phyloP scores from a whole-genome alignment of 495 filamentous ascomycete genomes.

The Neurospora sp. region DNA sequence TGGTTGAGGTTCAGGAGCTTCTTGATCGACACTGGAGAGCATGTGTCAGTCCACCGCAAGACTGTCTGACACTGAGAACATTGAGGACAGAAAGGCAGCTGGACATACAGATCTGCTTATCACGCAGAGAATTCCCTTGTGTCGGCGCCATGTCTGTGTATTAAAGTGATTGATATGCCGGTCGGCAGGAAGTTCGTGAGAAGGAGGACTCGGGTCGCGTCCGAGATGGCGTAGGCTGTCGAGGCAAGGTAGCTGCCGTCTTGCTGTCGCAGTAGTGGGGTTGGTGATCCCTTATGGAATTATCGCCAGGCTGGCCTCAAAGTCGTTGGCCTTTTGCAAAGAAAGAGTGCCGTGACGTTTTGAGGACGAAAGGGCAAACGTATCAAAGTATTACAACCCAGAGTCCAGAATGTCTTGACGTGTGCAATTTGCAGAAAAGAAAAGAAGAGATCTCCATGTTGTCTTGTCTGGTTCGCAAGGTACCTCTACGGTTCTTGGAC shows the following conservation, averaged over 20 bases:
- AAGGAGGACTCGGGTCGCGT: not conserved
- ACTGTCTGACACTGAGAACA: not conserved
- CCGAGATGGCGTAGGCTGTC: not conserved
- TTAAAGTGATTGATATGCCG: not conserved
- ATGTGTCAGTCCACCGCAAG: slow-evolving; percentile 8
- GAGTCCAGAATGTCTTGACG: not conserved
- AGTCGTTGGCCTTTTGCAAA: not conserved
- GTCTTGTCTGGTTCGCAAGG: not conserved
- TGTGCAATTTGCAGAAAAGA: not conserved
- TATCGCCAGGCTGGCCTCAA: not conserved
- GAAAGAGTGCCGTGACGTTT: not conserved
- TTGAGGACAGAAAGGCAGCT: slow-evolving; percentile 27
- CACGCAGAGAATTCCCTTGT: slow-evolving; percentile 68
- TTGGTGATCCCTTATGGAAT: not conserved
- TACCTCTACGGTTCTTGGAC: not conserved
- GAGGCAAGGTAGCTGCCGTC: not conserved
- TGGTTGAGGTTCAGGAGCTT: slow-evolving; percentile 95
- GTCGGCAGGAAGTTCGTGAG: not conserved
- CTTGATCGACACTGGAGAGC: slow-evolving; percentile 69
- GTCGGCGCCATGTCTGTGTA: slow-evolving; percentile 23
- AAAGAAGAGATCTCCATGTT: not conserved
- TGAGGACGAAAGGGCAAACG: not conserved
- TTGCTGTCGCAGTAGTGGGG: not conserved
- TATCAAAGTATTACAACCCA: not conserved
- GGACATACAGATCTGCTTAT: slow-evolving; percentile 81